Conservation (phyloP, 2,329 filamentous ascomycete genomes). For the Diaporthe sp. region DNA sequence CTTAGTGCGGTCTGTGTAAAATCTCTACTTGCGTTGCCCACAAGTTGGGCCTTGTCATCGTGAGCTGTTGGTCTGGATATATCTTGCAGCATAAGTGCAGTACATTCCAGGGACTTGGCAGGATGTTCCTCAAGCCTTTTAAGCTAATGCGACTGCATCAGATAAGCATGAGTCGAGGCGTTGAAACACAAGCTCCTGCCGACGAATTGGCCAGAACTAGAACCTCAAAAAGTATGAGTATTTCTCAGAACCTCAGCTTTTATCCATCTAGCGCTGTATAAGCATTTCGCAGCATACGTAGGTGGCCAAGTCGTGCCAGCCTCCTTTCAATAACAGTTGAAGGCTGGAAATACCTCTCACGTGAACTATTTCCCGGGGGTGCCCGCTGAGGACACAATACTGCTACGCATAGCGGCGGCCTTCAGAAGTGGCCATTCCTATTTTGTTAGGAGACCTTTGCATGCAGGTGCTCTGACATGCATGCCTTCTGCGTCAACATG, state of each 20-base stretch:
- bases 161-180: not conserved
- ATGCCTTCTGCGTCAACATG: not conserved
- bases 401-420: not conserved
- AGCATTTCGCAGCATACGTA: not conserved
- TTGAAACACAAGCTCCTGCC: not conserved
- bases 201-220: not conserved
- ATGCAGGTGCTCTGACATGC: not conserved
- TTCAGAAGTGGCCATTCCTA: not conserved
- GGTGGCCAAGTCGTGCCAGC: not conserved
- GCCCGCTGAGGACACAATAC: too few species aligned
- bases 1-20: too few species aligned
- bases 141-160: accelerated
- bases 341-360: not conserved
- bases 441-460: not conserved
- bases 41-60: not conserved
- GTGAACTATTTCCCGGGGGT: not conserved
- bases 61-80: not conserved
- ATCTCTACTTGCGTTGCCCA: not conserved
- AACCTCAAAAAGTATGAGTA: not conserved
- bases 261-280: too few species aligned
- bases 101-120: too few species aligned
- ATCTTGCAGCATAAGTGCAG: too few species aligned
- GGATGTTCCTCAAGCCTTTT: too few species aligned
- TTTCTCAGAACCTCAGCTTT: not conserved
- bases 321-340: not conserved